Conservation (phyloP, 257 asterid species). For the Nicotiana sylvestris region DNA sequence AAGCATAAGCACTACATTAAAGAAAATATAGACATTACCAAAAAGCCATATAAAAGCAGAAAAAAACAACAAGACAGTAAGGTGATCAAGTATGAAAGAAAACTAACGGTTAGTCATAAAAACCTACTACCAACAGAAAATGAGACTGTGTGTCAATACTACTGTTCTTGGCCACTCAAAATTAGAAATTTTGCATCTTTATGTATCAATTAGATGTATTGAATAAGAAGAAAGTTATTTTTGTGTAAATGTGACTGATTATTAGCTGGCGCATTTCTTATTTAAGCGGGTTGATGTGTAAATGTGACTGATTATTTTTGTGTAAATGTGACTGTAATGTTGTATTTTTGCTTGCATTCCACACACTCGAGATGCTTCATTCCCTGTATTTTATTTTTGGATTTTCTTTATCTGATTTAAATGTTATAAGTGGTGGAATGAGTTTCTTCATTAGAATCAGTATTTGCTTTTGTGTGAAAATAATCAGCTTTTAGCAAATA, state of each 20-base stretch:
- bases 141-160: too few relatives aligned
- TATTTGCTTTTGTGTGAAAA: background rate
- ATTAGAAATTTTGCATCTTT: too few relatives aligned
- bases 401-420: background rate
- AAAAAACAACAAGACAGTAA: too few relatives aligned
- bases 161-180: too few relatives aligned
- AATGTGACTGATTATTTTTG: background rate
- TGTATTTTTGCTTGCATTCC: background rate
- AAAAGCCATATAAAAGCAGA: too few relatives aligned
- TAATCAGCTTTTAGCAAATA: background rate
- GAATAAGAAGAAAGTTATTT: too few relatives aligned
- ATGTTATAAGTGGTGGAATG: background rate
- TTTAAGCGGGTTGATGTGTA: background rate
- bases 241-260: background rate
- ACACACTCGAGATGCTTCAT: background rate
- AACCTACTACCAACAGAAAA: too few relatives aligned
- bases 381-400: background rate
- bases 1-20: too few relatives aligned
- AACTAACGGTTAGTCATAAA: too few relatives aligned
- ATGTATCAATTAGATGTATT: too few relatives aligned
- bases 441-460: background rate
- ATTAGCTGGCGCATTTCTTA: background rate
- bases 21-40: too few relatives aligned
- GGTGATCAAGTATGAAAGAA: too few relatives aligned
- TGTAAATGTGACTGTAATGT: background rate